These are phyloP conservation scores for Rhizophagus clarus DNA, from an alignment of 192 early-diverging fungal genomes.

Conservation along the genomic window DNA sequence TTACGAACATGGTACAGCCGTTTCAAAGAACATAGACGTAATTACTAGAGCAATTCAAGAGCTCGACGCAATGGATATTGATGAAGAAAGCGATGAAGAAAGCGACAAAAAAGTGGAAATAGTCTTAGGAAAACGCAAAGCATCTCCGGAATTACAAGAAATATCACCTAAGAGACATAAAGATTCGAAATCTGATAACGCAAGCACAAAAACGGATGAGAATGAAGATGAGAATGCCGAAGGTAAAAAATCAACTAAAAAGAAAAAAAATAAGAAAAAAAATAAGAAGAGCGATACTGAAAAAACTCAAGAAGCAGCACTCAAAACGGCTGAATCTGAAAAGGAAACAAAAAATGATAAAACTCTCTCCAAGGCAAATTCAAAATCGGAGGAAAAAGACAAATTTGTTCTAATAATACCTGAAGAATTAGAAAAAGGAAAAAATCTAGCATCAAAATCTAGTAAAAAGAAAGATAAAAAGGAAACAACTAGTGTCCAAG, in stretches of 20 bases:
- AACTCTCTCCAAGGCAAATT: too few species aligned
- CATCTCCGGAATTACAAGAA: background rate
- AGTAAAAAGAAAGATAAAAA: too few species aligned
- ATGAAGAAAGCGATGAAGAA: background rate
- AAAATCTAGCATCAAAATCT: too few species aligned
- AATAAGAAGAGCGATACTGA: background rate
- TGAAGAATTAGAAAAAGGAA: too few species aligned
- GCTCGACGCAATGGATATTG: conserved; percentile 12
- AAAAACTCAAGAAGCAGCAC: too few species aligned
- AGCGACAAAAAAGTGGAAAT: background rate
- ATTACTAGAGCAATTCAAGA: conserved; percentile 11
- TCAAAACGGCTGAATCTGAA: too few species aligned
- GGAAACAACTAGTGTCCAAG: background rate
- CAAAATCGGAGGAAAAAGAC: background rate
- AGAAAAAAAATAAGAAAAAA: conserved; percentile 1
- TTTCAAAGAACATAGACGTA: conserved; percentile 1
- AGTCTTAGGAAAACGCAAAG: background rate
- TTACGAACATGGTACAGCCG: conserved; percentile 75
- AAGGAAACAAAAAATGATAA: background rate
- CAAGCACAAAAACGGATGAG: background rate
- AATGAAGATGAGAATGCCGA: background rate
- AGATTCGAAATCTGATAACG: too few species aligned
- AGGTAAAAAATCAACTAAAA: background rate
- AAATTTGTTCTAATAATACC: background rate
- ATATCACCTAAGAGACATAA: background rate